These are phyloP conservation scores for Saprolegnia parasitica DNA, from an alignment of 352 stramenopile genomes.

Conservation along the genomic window DNA sequence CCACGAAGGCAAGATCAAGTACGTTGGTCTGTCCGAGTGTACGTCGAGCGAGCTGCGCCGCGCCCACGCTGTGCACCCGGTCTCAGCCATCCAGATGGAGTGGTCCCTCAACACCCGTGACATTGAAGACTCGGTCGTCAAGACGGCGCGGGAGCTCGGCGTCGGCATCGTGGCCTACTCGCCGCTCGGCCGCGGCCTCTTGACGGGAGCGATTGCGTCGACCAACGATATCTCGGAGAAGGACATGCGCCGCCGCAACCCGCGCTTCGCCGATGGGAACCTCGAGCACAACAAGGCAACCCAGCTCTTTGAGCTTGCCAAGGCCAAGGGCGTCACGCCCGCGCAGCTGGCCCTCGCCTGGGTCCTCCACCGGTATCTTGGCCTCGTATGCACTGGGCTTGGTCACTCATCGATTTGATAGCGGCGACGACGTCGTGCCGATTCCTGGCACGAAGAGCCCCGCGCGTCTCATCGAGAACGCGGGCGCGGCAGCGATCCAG, in stretches of 20 bases:
- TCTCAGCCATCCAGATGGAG: slow-evolving; percentile 34
- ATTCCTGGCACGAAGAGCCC: slow-evolving; percentile 34
- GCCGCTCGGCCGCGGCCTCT: slow-evolving; percentile 26
- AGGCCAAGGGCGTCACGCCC: slow-evolving; percentile 30
- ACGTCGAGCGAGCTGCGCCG: slow-evolving; percentile 26
- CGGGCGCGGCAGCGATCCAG: slow-evolving; percentile 3
- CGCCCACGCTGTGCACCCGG: slow-evolving; percentile 32
- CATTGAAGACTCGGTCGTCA: slow-evolving; percentile 28
- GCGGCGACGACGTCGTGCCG: slow-evolving; percentile 33
- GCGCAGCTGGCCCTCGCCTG: slow-evolving; percentile 35
- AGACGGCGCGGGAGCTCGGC: slow-evolving; percentile 27
- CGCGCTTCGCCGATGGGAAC: slow-evolving; percentile 13
- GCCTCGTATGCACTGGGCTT: no score
- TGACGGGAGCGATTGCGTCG: slow-evolving; percentile 13
- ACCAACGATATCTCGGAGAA: slow-evolving; percentile 20
- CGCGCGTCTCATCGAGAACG: slow-evolving; percentile 30
- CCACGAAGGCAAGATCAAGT: slow-evolving; percentile 32
- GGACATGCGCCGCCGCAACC: slow-evolving; percentile 8
- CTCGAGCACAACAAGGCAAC: slow-evolving; percentile 16
- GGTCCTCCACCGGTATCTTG: slow-evolving; percentile 29
- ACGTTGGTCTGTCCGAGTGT: slow-evolving; percentile 33
- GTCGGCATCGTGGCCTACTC: slow-evolving; percentile 32
- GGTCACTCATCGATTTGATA: background rate
- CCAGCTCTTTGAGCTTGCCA: slow-evolving; percentile 27
- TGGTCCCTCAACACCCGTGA: slow-evolving; percentile 26